Base-by-base conservation (phyloP, 192 early-diverging fungal genomes). In the Spinellus fusiger region DNA sequence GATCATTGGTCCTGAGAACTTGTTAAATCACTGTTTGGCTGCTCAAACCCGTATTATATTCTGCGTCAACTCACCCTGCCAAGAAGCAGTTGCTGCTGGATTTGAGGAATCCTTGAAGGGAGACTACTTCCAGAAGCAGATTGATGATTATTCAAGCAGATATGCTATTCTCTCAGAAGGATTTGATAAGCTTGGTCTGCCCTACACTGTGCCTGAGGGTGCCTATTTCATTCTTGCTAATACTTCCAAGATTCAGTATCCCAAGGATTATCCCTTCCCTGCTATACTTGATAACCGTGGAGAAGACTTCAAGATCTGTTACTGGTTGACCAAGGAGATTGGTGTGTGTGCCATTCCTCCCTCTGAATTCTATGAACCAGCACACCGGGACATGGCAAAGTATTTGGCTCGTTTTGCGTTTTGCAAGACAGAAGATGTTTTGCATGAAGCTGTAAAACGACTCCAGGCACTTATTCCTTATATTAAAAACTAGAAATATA, bases 221-320 rank as follows among this genome's bases (percentile, higher is more conserved):
- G 87, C 90, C 23, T 98, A 98, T 82, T 98, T 93, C 71, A 84
- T 95, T 34, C 75, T 98, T 35, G 93, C 92, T 23, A 90, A 94
- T 64, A 91, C 88, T 7, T 61, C 80, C 34, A 66, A 74, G 56
- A 70, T 96, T 25, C 73, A 77, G 22, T 71, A 88, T 27, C 90
- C 90, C 22, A 55, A 67, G 27, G 80, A 82, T 48, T 88, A 83
- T 60, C 55, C 53, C 3, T 85, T 82, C 63, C 85, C 87, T 0
- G 69, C 71, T 1, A 68, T 78, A 5, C 73, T 86, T 15, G 62
- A 79, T 22, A 61, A 71, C 15, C 82, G 92, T 15, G 89, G 89
- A 44, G 66, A 74, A 57, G 85, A 86, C 65, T 94, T 89, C 70
- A 82, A 88, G 57, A 82, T 89, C 23, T 92, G 87, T 55, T 87